phyloP scores from a whole-genome alignment of 2,329 filamentous ascomycete species.

The Fusarium sp. region DNA sequence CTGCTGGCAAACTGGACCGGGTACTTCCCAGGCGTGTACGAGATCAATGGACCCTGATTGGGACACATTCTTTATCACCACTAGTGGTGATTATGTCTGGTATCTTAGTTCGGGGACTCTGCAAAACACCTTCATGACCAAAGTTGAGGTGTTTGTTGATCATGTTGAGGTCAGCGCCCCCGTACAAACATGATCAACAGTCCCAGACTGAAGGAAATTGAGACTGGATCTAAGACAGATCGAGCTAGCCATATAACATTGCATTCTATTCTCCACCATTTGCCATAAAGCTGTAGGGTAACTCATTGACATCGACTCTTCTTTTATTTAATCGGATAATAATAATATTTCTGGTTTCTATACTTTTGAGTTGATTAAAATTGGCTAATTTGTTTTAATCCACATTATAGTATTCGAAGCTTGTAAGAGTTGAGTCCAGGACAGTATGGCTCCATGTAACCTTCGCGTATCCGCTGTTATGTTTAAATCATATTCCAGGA shows the following conservation, averaged over 20 bases:
- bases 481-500: no score
- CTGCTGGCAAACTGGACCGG: background rate
- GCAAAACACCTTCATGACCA: background rate
- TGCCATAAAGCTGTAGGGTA: background rate
- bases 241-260: background rate
- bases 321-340: no score
- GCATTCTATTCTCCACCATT: background rate
- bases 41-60: background rate
- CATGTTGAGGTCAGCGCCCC: background rate
- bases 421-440: no score
- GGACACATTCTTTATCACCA: background rate
- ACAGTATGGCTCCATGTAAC: no score
- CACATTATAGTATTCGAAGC: no score
- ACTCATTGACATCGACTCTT: accelerated
- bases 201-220: background rate
- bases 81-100: background rate
- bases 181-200: background rate
- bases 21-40: background rate
- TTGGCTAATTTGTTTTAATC: no score
- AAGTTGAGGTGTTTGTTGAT: background rate
- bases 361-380: no score
- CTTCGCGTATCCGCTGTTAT: no score
- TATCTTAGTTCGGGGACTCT: background rate
- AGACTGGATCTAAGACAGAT: background rate
- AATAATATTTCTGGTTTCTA: no score